Evolutionary conservation across 2,329 filamentous ascomycete genomes (phyloP), one percentile per base, ranked within the genome.

Genomic region (Albifimbria verrucaria): DNA sequence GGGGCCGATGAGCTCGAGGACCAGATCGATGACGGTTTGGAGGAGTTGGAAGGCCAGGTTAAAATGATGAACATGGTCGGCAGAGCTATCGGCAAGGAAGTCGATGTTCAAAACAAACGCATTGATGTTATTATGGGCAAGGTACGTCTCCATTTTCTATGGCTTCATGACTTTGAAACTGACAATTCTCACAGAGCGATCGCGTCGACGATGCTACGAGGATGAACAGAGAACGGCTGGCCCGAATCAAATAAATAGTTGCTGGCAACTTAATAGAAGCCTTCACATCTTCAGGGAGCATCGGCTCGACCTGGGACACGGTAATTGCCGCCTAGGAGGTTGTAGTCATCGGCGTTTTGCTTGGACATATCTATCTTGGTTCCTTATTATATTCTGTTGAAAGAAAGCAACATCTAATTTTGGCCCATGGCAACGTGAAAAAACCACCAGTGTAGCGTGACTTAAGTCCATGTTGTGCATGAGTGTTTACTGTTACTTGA

Each of bases 161-260:
- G 4, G 26, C 24, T 24, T 36, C 25, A 24, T 26, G 23, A 21
- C 22, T 23, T 9, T 20, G 22, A 26, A 44, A 42, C 69, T 76
- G 66, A 74, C 55, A 26, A 22, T 44, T 32, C 11, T 45, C 50
- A 51, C 68, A 90, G 90, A 93, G 87, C 72, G 91, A 96, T 68
- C 81, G 79, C 62, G 89, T 96, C 60, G 89, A 92, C 69, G 89
- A 93, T 60, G 83, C 88, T 65, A 89, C 93, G 63, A 84, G 85
- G 54, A 85, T 90, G 81, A 92, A 92, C 76, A 80, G 88, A 59
- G 84, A 87, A 63, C 81, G 84, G 61, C 68, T 92, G 68, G 84
- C 88, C 63, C 80, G 86, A 48, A 85, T 87, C 53, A 74, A 67
- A 53, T 76, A 66, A 59, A 51, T 20, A 9, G 42, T 23, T 22